Evolutionary conservation across 345 rosid genomes (phyloP), one percentile per base, ranked within the genome.

Genomic region (Excoecaria agallocha): DNA sequence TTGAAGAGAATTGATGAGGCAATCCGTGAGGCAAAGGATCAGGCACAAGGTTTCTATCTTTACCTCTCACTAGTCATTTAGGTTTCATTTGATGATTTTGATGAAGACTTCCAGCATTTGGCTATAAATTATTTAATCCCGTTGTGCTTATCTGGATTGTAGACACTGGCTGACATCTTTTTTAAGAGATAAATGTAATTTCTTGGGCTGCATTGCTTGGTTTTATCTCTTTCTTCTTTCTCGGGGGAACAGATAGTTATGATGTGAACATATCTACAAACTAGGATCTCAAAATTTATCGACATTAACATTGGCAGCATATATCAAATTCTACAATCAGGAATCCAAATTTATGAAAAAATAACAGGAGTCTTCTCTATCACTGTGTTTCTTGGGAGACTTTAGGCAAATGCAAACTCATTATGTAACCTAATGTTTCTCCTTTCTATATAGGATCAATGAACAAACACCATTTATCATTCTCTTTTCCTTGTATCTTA

Each of bases 1-100:
- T 82, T 94, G 81, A 83, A 84, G 70, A 87, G 92, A 81, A 80
- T 92, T 12, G 86, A 86, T 74, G 89, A 89, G 57, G 98, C 98
- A 15, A 87, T 94, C 66, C 82, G 65, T 4, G 86, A 94, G 78
- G 98, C 93, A 11, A 91, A 83, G 81, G 90, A 83, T 68, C 72
- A 92, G 60, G 76, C 89, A 58, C 87, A 71, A 81, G 96, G 97
- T 94, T 68, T 15, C 25, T 1, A 43, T 63, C 25, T 70, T 63
- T 69, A 6, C 8, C 5, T 46, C 7, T 35, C 15, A 20, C 30
- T 65, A 19, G 5, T 22, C 8, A 46, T 45, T 45, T 66, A 10
- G 8, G 41, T 55, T 19, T 55, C 59, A 20, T 55, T 17, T 55
- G 22, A 3, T 54, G 48, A 43, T 43, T 43, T 43, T 43, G 48